Conservation (phyloP, 331 rosid genomes). For the Erythrophleum ivorense region DNA sequence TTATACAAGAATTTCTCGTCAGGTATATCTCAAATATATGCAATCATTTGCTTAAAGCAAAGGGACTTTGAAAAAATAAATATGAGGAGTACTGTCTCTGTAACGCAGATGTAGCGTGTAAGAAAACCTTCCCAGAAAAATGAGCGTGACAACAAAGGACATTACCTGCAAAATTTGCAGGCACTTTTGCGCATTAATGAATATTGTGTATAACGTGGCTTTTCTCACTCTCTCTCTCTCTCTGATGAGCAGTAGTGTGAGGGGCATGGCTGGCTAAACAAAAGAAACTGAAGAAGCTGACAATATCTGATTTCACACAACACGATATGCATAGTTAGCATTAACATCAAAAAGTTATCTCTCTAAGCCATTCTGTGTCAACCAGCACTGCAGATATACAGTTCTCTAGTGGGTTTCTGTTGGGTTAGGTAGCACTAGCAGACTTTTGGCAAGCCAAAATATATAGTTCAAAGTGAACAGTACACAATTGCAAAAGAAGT, state of each 20-base stretch:
- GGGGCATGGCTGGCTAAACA: too few relatives aligned
- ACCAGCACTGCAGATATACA: background rate
- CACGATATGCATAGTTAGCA: conserved; percentile 5
- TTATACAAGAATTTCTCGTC: too few relatives aligned
- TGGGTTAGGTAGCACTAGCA: background rate
- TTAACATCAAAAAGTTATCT: conserved; percentile 14
- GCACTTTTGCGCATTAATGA: background rate
- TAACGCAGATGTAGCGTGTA: background rate
- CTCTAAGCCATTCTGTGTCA: background rate
- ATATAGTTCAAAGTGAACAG: too few relatives aligned
- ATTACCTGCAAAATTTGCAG: background rate
- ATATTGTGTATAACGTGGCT: too few relatives aligned
- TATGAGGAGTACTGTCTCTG: background rate
- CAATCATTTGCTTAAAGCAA: background rate
- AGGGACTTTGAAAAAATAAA: background rate
- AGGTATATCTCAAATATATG: background rate
- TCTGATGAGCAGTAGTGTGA: background rate
- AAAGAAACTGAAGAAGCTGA: conserved; percentile 8
- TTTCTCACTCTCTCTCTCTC: background rate
- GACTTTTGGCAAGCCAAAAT: background rate
- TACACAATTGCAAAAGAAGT: too few relatives aligned
- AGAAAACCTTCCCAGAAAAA: background rate
- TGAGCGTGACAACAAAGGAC: conserved; percentile 10
- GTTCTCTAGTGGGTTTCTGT: background rate
- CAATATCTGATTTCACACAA: background rate